phyloP scores from a whole-genome alignment of 257 asterid genomes.

The Nicotiana benthamiana region DNA sequence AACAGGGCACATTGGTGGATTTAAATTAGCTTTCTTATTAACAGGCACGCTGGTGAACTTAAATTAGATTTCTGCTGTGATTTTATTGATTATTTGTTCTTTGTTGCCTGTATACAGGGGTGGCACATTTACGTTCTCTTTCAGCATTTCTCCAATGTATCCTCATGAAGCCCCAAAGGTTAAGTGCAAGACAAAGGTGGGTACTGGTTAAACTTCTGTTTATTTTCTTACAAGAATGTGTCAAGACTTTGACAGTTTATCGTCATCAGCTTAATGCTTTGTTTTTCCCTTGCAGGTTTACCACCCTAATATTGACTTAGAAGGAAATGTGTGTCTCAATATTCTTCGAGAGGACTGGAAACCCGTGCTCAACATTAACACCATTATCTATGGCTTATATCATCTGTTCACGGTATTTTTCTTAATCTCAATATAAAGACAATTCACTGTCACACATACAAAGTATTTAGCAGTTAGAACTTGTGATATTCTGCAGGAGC shows the following conservation, averaged over 20 bases:
- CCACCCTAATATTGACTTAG: constrained; percentile 95
- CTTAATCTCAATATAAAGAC: not conserved
- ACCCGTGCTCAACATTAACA: constrained; percentile 90
- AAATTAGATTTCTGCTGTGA: not conserved
- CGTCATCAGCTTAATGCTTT: not conserved
- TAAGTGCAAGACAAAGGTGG: constrained; percentile 98
- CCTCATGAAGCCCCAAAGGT: constrained; percentile 99
- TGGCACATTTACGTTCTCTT: constrained; percentile 82
- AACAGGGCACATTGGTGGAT: not conserved
- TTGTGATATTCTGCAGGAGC: constrained; percentile 49
- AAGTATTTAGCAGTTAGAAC: constrained; percentile 12
- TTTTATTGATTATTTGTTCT: not conserved
- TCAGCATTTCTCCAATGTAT: constrained; percentile 82
- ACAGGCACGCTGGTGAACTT: not conserved
- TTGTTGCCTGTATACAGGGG: constrained; percentile 35
- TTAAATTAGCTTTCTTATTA: not conserved
- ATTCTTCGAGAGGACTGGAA: constrained; percentile 99
- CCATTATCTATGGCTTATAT: constrained; percentile 76
- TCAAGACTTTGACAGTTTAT: not conserved
- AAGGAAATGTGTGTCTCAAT: constrained; percentile 96
- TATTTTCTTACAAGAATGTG: not conserved
- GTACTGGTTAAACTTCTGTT: not conserved
- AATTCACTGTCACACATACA: not conserved
- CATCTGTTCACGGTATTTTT: constrained; percentile 85
- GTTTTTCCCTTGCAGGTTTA: constrained; percentile 52